Percentiles rank a stretch among this genome's conserved stretches.
phyloP scores from a whole-genome alignment of 2,329 filamentous ascomycete species.

The Lachnellula hyalina region DNA sequence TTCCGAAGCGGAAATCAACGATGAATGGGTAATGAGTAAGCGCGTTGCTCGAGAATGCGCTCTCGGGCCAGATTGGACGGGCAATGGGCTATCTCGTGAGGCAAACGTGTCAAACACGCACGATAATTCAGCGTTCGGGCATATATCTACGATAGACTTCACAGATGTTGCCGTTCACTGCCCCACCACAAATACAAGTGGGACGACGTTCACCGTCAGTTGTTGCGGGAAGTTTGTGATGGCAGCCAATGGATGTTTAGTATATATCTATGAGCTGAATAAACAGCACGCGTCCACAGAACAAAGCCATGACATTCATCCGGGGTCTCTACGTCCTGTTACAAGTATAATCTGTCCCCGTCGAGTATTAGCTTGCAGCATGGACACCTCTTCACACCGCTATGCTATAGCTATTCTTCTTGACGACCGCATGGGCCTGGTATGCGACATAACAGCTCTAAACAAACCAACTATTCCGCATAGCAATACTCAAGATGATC shows the following conservation, averaged over 20 bases:
- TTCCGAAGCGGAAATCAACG: constrained; percentile 9
- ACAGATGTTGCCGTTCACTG: constrained; percentile 30
- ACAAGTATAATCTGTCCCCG: constrained; percentile 52
- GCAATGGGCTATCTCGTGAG: constrained; percentile 20
- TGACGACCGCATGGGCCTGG: constrained; percentile 54
- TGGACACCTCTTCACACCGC: constrained; percentile 53
- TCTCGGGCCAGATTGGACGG: constrained; percentile 28
- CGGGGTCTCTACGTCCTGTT: constrained; percentile 38
- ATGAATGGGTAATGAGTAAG: constrained; percentile 37
- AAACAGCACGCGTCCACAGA: constrained; percentile 9
- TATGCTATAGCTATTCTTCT: constrained; percentile 54
- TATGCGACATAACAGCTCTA: constrained; percentile 46
- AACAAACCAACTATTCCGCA: not conserved
- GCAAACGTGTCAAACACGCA: constrained; percentile 1
- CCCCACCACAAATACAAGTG: constrained; percentile 16
- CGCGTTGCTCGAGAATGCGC: constrained; percentile 39
- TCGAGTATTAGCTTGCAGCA: constrained; percentile 53
- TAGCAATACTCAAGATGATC: not conserved
- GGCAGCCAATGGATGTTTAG: constrained; percentile 46
- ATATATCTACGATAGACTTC: constrained; percentile 35
- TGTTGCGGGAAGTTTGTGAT: constrained; percentile 54
- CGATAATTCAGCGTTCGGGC: constrained; percentile 28
- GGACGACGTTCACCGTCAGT: constrained; percentile 39
- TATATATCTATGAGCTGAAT: constrained; percentile 49
- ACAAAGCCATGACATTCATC: constrained; percentile 1